Conservation (phyloP, 768 basidiomycete genomes). For the Hericium alpestre region DNA sequence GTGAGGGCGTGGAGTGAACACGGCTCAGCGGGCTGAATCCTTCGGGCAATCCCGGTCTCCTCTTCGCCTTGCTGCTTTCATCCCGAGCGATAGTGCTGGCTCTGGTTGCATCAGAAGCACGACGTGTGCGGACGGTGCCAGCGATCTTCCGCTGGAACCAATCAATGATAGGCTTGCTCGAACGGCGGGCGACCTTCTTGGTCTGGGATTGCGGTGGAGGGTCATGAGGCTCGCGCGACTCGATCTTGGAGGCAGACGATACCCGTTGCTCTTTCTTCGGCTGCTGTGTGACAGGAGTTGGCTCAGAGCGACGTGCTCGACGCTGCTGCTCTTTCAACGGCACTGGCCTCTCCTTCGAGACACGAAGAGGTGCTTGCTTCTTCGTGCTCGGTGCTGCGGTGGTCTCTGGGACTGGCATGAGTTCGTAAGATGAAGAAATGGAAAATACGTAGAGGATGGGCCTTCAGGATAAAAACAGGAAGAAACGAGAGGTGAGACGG, state of each 20-base stretch:
- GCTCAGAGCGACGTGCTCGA: not conserved
- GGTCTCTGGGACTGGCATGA: not conserved
- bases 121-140: slow-evolving; percentile 51
- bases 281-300: not conserved
- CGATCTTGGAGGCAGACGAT: not conserved
- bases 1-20: slow-evolving; percentile 13
- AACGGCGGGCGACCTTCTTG: slow-evolving; percentile 58
- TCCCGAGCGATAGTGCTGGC: slow-evolving; percentile 3
- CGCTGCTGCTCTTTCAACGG: not conserved
- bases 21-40: slow-evolving; percentile 9
- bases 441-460: not conserved
- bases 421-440: not conserved
- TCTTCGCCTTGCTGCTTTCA: slow-evolving; percentile 6
- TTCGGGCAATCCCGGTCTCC: slow-evolving; percentile 12
- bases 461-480: not conserved
- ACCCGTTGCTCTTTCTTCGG: slow-evolving; percentile 6
- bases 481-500: not conserved
- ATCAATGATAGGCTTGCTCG: slow-evolving; percentile 79
- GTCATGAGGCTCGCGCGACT: slow-evolving; percentile 14
- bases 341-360: slow-evolving; percentile 1
- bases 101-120: slow-evolving; percentile 26
- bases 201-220: slow-evolving; percentile 27
- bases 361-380: not conserved
- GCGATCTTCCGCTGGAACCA: slow-evolving; percentile 85
- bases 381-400: not conserved